These are phyloP conservation scores for Hysterangium stoloniferum DNA, from an alignment of 768 basidiomycete genomes.

Conservation along the genomic window DNA sequence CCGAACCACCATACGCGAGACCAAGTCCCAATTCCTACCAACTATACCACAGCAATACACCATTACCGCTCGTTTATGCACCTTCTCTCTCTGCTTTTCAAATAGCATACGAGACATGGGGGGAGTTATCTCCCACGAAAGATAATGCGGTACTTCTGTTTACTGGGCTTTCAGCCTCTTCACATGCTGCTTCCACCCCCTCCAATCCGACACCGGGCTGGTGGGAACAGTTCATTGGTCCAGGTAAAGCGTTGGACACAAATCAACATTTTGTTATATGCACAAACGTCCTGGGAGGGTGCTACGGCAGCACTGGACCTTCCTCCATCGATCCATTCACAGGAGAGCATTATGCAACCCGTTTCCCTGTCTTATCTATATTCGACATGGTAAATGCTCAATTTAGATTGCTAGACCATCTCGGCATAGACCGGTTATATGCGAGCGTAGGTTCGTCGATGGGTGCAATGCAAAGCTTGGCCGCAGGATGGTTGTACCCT, in stretches of 20 bases:
- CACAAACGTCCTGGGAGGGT: constrained; percentile 94
- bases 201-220: constrained; percentile 80
- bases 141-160: constrained; percentile 94
- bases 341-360: constrained; percentile 72
- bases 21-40: constrained; percentile 70
- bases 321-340: constrained; percentile 70
- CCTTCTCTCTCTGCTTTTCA: constrained; percentile 60
- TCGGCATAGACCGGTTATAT: constrained; percentile 79
- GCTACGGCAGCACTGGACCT: constrained; percentile 96
- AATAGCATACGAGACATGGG: constrained; percentile 98
- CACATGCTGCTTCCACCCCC: constrained; percentile 81
- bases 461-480: constrained; percentile 98
- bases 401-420: constrained; percentile 74
- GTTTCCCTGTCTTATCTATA: constrained; percentile 85
- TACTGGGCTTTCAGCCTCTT: constrained; percentile 93
- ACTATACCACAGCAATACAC: constrained; percentile 50
- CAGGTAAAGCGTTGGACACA: constrained; percentile 90
- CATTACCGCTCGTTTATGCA: constrained; percentile 58
- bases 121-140: constrained; percentile 62
- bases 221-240: constrained; percentile 99
- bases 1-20: constrained; percentile 77
- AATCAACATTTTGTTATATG: constrained; percentile 89
- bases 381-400: constrained; percentile 98
- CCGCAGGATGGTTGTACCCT: constrained; percentile 89
- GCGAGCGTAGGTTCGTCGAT: constrained; percentile 93